These are phyloP conservation scores for Macrocybe sp. DNA, from an alignment of 1,284 basidiomycete species.

Conservation along the genomic window DNA sequence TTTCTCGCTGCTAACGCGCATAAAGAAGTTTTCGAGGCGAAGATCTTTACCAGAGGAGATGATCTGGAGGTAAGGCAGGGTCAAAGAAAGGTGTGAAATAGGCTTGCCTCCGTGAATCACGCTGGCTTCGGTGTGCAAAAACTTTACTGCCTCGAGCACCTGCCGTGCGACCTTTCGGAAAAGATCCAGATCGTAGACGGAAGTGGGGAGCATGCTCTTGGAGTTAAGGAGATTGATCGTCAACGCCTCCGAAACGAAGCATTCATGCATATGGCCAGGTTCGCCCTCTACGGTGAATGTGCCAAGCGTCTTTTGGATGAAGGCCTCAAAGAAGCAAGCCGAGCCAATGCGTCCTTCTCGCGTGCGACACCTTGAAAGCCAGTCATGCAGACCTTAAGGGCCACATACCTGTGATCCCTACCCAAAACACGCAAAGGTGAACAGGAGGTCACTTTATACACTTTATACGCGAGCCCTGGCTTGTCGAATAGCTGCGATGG, in stretches of 20 bases:
- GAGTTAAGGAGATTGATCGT: neutral
- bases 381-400: conserved; percentile 16
- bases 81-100: neutral
- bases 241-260: neutral
- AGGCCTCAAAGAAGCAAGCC: neutral
- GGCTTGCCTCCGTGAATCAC: conserved; percentile 16
- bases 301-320: neutral
- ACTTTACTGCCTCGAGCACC: conserved; percentile 9
- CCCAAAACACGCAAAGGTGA: neutral
- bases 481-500: too few relatives aligned
- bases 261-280: neutral
- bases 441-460: neutral
- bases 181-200: neutral
- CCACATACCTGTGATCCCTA: conserved; percentile 14
- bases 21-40: conserved; percentile 6
- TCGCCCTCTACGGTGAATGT: neutral
- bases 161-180: too few relatives aligned
- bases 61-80: neutral
- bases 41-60: conserved; percentile 5
- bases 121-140: conserved; percentile 17
- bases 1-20: conserved; percentile 1
- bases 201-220: neutral
- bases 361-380: too few relatives aligned
- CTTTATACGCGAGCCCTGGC: too few relatives aligned
- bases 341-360: too few relatives aligned